Conservation (phyloP, 805 yeast genomes). For the Candida boleticola region DNA sequence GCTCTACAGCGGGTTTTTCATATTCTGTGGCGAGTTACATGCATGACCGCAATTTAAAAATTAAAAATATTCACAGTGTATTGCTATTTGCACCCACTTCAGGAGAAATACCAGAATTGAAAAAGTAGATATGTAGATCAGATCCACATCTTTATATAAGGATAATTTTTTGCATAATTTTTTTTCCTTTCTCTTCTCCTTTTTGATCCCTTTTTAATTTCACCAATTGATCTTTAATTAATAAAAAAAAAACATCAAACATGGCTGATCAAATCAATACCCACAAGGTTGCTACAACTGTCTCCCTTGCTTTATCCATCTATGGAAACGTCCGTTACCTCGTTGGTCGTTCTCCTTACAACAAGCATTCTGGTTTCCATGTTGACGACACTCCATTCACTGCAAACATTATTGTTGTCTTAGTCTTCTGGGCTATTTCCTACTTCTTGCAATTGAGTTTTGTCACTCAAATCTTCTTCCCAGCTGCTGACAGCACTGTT, state of each 20-base stretch:
- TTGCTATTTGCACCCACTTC: slow-evolving; percentile 1
- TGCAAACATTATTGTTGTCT: slow-evolving; percentile 45
- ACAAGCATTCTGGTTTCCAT: slow-evolving; percentile 46
- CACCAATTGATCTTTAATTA: neutral
- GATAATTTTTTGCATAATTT: no score
- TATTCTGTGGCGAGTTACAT: neutral
- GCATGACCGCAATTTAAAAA: neutral
- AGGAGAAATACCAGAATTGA: neutral
- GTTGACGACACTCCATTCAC: slow-evolving; percentile 72
- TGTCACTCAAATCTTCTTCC: slow-evolving; percentile 44
- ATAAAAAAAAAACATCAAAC: neutral
- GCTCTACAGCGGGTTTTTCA: no score
- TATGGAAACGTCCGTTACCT: slow-evolving; percentile 57
- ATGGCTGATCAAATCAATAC: slow-evolving; percentile 2
- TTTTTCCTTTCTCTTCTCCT: no score
- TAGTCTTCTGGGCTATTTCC: slow-evolving; percentile 58
- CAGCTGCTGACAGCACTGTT: slow-evolving; percentile 17
- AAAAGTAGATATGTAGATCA: neutral
- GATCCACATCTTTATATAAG: neutral
- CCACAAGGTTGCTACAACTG: slow-evolving; percentile 45
- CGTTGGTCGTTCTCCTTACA: slow-evolving; percentile 50
- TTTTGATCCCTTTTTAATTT: neutral
- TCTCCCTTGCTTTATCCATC: slow-evolving; percentile 54
- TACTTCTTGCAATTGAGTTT: slow-evolving; percentile 53
- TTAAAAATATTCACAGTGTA: neutral